phyloP scores from a whole-genome alignment of 2,329 filamentous ascomycete species.

The Blumeria graminis region DNA sequence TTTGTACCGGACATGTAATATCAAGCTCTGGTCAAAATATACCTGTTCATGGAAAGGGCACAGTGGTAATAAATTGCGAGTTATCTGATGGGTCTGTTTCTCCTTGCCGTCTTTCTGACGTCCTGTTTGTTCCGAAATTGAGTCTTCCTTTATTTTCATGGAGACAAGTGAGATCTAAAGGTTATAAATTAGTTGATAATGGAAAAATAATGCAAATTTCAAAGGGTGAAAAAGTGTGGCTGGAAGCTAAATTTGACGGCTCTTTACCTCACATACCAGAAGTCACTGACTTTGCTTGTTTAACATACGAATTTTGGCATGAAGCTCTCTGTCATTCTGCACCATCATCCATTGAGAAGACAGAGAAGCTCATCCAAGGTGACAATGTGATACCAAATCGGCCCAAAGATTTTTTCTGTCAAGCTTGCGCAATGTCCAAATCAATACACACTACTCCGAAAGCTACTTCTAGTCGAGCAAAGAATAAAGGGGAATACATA shows the following conservation, averaged over 20 bases:
- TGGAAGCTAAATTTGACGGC: not conserved
- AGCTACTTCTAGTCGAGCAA: not conserved
- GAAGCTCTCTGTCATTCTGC: not conserved
- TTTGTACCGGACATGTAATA: not conserved
- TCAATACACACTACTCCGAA: not conserved
- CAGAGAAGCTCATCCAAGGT: not conserved
- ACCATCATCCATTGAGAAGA: not conserved
- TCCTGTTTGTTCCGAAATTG: not conserved
- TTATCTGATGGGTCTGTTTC: not conserved
- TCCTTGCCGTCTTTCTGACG: not conserved
- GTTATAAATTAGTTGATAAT: not conserved
- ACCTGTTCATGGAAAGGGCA: not conserved
- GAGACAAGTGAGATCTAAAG: not conserved
- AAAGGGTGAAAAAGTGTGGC: not conserved
- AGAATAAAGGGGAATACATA: not conserved
- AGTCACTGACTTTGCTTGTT: not conserved
- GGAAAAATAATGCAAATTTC: not conserved
- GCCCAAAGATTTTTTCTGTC: not conserved
- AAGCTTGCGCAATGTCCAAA: not conserved
- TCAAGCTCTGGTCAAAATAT: not conserved
- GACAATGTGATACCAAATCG: not conserved
- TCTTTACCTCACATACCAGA: not conserved
- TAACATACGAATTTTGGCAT: slow-evolving; percentile 1
- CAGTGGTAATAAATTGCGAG: not conserved
- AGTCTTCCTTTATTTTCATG: not conserved